Evolutionary conservation across 2,329 filamentous ascomycete genomes (phyloP).

Genomic region (Tolypocladium cylindrosporum): DNA sequence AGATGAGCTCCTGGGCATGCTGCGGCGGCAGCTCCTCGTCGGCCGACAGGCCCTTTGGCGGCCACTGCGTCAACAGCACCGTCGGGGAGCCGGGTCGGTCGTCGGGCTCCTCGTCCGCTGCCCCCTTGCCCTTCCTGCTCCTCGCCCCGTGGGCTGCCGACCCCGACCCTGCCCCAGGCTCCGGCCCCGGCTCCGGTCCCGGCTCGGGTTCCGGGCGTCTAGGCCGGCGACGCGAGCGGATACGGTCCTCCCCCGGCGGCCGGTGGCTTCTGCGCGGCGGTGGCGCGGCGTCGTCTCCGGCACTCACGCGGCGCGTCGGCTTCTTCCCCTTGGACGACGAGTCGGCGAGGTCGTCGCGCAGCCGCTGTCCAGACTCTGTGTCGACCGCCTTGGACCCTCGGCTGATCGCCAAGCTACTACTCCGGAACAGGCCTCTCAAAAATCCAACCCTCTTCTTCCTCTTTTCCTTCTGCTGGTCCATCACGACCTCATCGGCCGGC

Average conservation of each 20-base stretch:
- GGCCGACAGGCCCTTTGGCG: conserved; percentile 38
- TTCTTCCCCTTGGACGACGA: neutral
- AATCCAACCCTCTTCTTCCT: conserved; percentile 32
- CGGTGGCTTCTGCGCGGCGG: conserved; percentile 1
- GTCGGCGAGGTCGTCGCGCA: neutral
- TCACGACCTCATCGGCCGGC: conserved; percentile 11
- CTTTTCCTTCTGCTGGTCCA: conserved; percentile 21
- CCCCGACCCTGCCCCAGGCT: neutral
- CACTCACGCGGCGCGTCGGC: neutral
- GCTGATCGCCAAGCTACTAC: conserved; percentile 27
- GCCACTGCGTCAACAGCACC: conserved; percentile 34
- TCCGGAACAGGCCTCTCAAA: conserved; percentile 39
- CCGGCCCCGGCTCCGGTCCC: conserved; percentile 9
- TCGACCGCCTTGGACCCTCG: neutral
- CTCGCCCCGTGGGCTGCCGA: neutral
- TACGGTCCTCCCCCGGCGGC: neutral
- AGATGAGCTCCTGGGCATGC: conserved; percentile 47
- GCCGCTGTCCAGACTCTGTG: neutral
- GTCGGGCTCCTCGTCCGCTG: neutral
- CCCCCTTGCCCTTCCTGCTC: neutral
- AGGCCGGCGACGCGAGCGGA: conserved; percentile 28
- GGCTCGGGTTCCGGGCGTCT: conserved; percentile 26
- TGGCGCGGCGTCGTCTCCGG: neutral
- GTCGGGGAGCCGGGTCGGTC: neutral
- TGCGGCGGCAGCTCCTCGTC: conserved; percentile 41